A percentile compares a stretch with the other conserved stretches of the same genome.
These are phyloP conservation scores for Phialocephala subalpina DNA, from an alignment of 2,329 filamentous ascomycete species.

Conservation along the genomic window DNA sequence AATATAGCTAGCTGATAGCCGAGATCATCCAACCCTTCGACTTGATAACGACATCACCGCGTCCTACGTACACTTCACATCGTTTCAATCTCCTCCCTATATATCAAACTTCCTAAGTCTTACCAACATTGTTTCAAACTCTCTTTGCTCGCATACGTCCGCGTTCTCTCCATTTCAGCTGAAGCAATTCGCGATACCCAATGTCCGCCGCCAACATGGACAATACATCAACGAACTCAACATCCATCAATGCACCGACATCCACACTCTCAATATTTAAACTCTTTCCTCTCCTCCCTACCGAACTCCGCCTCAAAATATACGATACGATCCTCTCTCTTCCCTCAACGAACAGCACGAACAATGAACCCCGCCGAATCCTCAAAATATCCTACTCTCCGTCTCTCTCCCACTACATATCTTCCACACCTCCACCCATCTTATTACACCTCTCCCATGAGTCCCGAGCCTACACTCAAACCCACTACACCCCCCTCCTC, in stretches of 20 bases:
- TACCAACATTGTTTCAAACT: neutral
- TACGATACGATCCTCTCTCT: constrained; percentile 29
- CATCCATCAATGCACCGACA: neutral
- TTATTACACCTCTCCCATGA: constrained; percentile 34
- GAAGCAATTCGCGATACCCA: neutral
- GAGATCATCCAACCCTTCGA: neutral
- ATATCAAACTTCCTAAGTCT: neutral
- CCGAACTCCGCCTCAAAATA: constrained; percentile 39
- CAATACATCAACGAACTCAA: neutral
- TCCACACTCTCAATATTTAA: constrained; percentile 11
- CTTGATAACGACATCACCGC: neutral
- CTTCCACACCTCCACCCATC: constrained; percentile 34
- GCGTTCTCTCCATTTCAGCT: neutral
- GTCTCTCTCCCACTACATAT: constrained; percentile 27
- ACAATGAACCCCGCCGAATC: constrained; percentile 26
- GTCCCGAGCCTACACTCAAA: constrained; percentile 28
- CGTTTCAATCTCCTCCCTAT: neutral
- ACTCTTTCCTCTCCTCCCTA: constrained; percentile 36
- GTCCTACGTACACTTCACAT: neutral
- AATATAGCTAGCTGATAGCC: neutral
- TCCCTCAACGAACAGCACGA: constrained; percentile 7
- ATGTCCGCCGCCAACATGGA: constrained; percentile 1
- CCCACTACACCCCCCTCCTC: constrained; percentile 25
- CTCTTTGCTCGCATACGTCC: neutral
- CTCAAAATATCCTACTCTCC: constrained; percentile 37